These are phyloP conservation scores for Hygrophoropsis aurantiaca DNA, from an alignment of 768 basidiomycete genomes.

Conservation along the genomic window DNA sequence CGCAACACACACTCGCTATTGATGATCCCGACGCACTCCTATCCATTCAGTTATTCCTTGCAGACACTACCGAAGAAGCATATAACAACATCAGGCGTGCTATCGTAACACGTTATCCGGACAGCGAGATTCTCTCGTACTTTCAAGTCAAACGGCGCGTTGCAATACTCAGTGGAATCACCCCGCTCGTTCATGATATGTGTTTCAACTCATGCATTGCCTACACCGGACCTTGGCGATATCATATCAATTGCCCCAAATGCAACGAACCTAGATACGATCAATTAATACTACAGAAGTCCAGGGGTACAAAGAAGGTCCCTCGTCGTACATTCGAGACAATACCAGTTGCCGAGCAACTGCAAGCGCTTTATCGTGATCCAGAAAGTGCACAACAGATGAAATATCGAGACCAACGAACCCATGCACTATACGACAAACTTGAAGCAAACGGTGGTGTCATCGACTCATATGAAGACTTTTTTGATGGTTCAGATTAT, in stretches of 20 bases:
- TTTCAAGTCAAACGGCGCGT: constrained; percentile 7
- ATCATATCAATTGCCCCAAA: constrained; percentile 10
- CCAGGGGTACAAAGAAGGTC: constrained; percentile 1
- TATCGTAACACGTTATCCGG: constrained; percentile 17
- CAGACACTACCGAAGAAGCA: constrained; percentile 28
- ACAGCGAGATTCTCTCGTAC: constrained; percentile 11
- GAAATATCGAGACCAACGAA: constrained; percentile 22
- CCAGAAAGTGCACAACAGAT: constrained; percentile 21
- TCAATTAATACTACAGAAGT: background rate
- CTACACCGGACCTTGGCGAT: constrained; percentile 9
- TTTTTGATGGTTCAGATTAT: constrained; percentile 12
- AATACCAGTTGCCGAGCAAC: constrained; percentile 29
- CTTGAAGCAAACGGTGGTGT: constrained; percentile 8
- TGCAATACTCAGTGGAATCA: constrained; percentile 1
- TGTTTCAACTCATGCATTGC: constrained; percentile 11
- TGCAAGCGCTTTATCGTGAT: constrained; percentile 36
- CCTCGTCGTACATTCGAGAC: constrained; percentile 14
- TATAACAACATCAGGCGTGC: constrained; percentile 26
- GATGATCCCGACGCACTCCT: constrained; percentile 25
- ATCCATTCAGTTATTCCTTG: constrained; percentile 34
- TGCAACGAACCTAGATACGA: constrained; percentile 14
- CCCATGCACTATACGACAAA: constrained; percentile 2
- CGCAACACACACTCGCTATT: constrained; percentile 10
- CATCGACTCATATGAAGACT: too few relatives aligned
- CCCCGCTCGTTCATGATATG: constrained; percentile 10